Base-by-base conservation (phyloP, 345 rosid species). In the Euclidium syriacum region DNA sequence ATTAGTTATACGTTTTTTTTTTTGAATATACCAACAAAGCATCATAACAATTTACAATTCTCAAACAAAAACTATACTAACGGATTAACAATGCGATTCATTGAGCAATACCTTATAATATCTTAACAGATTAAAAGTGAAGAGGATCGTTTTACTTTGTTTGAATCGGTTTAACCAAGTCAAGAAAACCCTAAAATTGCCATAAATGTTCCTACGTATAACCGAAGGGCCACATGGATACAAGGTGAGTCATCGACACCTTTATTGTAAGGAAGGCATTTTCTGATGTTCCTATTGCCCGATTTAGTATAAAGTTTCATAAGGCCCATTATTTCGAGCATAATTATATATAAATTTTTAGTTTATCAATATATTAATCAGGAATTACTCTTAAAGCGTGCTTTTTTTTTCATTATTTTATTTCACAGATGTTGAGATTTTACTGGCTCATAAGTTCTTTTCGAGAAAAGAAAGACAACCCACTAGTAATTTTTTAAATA, bases 271-370 rank as follows among this genome's bases (percentile, higher is more conserved):
- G 52, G 36, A 52, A 55, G 34, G 20, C 67, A 66, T 26, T 73
- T 66, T 61, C 74, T 30, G 32, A 73, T 65, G 59, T 16, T 72
- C 64, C 56, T 79, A 72, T 73, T 74, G 67, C 76, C 75, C 25
- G 53, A 75, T 57, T 52, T 77, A 68, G 85, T 56, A 78, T 67
- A 68, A 87, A 58, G 74, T n/a, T 77, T 85, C 83, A 49, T 61
- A 49, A 49, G 36, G 29, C 40, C 64, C 62, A 65, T 26, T 70
- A 62, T 27, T 62, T 70, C 3, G 54, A 62, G 36, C 51, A 70
- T 54, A 44, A 16, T 38, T 62, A 25, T 27, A 52, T 36, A 50
- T 12, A n/a, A n/a, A n/a, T 14, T 32, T 52, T 41, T 25, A 42
- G 44, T 30, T 4, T 38, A 38, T 12, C 42, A 10, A 11, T 36